Conservation (phyloP, 257 asterid species). For the Solanum arcanum region DNA sequence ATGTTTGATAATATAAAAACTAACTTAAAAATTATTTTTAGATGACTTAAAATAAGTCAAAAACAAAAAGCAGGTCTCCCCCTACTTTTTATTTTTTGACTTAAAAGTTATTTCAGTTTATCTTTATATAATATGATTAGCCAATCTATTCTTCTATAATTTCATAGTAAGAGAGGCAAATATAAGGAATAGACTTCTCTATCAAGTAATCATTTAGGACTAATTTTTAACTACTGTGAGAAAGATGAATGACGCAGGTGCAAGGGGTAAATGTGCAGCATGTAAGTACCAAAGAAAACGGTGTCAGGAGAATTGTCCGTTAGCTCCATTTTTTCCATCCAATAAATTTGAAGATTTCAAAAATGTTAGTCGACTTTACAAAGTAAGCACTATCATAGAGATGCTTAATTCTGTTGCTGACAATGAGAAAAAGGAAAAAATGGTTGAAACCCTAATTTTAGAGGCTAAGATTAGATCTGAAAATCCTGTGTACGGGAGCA, state of each 20-base stretch:
- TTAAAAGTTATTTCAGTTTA: neutral
- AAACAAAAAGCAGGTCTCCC: too few relatives aligned
- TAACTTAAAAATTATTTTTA: too few relatives aligned
- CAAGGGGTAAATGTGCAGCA: neutral
- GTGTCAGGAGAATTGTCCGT: neutral
- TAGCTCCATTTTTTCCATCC: neutral
- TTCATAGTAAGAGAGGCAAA: neutral
- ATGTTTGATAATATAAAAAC: too few relatives aligned
- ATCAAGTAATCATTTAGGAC: neutral
- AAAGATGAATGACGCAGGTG: neutral
- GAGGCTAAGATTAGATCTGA: slow-evolving; percentile 3
- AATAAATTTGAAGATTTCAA: neutral
- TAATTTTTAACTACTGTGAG: neutral
- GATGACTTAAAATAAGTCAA: too few relatives aligned
- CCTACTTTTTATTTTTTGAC: too few relatives aligned
- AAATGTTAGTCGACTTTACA: neutral
- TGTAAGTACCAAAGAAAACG: neutral
- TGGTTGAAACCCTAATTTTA: neutral
- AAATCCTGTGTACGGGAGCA: neutral
- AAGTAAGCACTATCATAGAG: neutral
- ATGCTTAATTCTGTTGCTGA: neutral
- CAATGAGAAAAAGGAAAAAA: neutral
- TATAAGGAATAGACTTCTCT: neutral
- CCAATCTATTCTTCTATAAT: neutral
- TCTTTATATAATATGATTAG: neutral